These are phyloP conservation scores for Thermoascus crustaceus DNA, from an alignment of 2,329 filamentous ascomycete species.

Conservation along the genomic window DNA sequence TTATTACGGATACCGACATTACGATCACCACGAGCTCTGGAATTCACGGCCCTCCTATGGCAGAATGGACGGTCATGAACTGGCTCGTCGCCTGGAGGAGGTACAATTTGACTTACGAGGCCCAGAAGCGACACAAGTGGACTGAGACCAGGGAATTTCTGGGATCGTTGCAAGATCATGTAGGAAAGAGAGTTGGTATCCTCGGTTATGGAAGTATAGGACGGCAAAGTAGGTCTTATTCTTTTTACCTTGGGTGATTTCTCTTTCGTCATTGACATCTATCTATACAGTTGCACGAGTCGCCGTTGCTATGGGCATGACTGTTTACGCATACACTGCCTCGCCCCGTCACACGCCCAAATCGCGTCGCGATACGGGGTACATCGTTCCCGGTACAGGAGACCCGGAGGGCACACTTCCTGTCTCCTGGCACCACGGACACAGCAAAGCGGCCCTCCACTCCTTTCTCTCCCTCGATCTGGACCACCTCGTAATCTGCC, in stretches of 20 bases:
- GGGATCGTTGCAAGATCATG: slow-evolving; percentile 41
- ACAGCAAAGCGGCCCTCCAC: slow-evolving; percentile 44
- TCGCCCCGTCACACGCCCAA: slow-evolving; percentile 59
- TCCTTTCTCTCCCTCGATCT: slow-evolving; percentile 48
- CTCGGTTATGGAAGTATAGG: slow-evolving; percentile 57
- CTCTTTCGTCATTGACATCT: slow-evolving; percentile 5
- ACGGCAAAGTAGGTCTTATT: slow-evolving; percentile 42
- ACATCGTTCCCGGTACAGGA: slow-evolving; percentile 60
- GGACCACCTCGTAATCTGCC: slow-evolving; percentile 49
- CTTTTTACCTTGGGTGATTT: background rate
- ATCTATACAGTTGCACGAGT: slow-evolving; percentile 44
- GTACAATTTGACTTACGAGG: slow-evolving; percentile 47
- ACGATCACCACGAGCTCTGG: slow-evolving; percentile 48
- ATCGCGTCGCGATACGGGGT: slow-evolving; percentile 56
- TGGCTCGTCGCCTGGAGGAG: slow-evolving; percentile 50
- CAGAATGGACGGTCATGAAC: slow-evolving; percentile 60
- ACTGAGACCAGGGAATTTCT: slow-evolving; percentile 17
- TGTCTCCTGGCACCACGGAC: slow-evolving; percentile 49
- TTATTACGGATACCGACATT: slow-evolving; percentile 46
- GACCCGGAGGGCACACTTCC: slow-evolving; percentile 50
- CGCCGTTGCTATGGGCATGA: slow-evolving; percentile 58
- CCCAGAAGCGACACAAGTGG: slow-evolving; percentile 52
- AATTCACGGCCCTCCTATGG: slow-evolving; percentile 56
- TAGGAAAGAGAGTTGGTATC: slow-evolving; percentile 52
- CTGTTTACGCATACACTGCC: slow-evolving; percentile 67